Percentiles rank a stretch among this genome's conserved stretches.
Conservation (phyloP, 2,329 filamentous ascomycete species). For the Gremmenia infestans region DNA sequence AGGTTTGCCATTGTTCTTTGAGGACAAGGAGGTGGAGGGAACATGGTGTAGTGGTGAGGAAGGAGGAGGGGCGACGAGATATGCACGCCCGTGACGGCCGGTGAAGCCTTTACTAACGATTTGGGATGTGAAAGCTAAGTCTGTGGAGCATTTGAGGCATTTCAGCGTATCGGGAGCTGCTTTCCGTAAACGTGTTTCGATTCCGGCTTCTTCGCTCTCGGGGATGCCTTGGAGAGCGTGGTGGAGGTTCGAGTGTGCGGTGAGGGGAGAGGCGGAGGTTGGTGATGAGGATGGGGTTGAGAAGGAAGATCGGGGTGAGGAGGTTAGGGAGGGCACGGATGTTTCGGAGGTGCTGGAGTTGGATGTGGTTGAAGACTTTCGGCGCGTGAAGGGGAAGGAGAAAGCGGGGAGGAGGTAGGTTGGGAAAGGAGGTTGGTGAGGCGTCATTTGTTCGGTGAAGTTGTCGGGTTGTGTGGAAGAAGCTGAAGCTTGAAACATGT, state of each 20-base stretch:
- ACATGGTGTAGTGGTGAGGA: constrained; percentile 17
- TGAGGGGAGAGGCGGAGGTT: constrained; percentile 7
- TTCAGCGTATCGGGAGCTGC: constrained; percentile 50
- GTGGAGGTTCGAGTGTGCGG: constrained; percentile 14
- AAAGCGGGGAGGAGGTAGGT: constrained; percentile 49
- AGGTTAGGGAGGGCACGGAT: constrained; percentile 32
- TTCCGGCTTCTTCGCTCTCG: constrained; percentile 7
- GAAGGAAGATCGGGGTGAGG: constrained; percentile 21
- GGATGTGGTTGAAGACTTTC: constrained; percentile 31
- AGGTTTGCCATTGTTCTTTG: no score
- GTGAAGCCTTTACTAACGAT: constrained; percentile 63
- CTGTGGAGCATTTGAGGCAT: constrained; percentile 53
- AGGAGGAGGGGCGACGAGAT: constrained; percentile 46
- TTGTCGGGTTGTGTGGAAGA: no score
- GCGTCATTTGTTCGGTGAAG: constrained; percentile 12
- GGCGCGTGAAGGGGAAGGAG: constrained; percentile 40
- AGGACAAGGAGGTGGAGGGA: background rate
- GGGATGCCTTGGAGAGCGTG: constrained; percentile 27
- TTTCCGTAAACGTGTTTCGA: constrained; percentile 20
- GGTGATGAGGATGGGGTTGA: constrained; percentile 20
- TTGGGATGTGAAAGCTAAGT: constrained; percentile 56
- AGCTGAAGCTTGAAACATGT: no score
- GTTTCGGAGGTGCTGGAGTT: constrained; percentile 15
- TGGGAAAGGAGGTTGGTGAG: constrained; percentile 36
- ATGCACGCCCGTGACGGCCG: constrained; percentile 59